Percentiles rank a stretch among this genome's conserved stretches.
These are phyloP conservation scores for Ormosia emarginata DNA, from an alignment of 306 rosid genomes.

Conservation along the genomic window DNA sequence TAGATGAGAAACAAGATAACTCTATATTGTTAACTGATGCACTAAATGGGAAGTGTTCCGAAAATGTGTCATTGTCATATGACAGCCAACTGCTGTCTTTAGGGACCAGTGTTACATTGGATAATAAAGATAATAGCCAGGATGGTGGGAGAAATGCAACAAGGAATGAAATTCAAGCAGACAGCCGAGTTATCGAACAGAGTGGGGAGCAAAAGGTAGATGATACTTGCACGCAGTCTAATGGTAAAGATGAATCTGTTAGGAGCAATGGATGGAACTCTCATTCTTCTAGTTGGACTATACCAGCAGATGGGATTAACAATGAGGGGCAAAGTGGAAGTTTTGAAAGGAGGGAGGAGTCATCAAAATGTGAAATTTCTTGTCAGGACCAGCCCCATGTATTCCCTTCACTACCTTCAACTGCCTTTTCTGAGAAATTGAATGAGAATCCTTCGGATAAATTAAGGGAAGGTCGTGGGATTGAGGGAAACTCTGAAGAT, in stretches of 20 bases:
- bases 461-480: conserved; percentile 35
- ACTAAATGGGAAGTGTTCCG: conserved; percentile 37
- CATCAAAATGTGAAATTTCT: conserved; percentile 37
- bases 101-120: conserved; percentile 20
- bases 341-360: conserved; percentile 34
- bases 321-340: conserved; percentile 37
- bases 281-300: conserved; percentile 40
- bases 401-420: conserved; percentile 40
- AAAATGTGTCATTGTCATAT: conserved; percentile 27
- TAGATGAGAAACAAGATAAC: conserved; percentile 47
- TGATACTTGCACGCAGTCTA: conserved; percentile 33
- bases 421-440: conserved; percentile 35
- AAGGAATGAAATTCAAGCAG: conserved; percentile 18
- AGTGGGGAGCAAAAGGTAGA: conserved; percentile 35
- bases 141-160: conserved; percentile 30
- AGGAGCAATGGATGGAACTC: conserved; percentile 44
- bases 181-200: conserved; percentile 31
- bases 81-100: conserved; percentile 27
- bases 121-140: conserved; percentile 31
- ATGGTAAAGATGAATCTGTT: conserved; percentile 44
- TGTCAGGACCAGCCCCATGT: conserved; percentile 36
- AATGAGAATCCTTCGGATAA: conserved; percentile 29
- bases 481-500: conserved; percentile 31
- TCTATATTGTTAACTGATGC: conserved; percentile 53
- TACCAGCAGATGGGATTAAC: conserved; percentile 49